Base-by-base conservation (phyloP, 2,329 filamentous ascomycete genomes). In the Penicillium sp. region DNA sequence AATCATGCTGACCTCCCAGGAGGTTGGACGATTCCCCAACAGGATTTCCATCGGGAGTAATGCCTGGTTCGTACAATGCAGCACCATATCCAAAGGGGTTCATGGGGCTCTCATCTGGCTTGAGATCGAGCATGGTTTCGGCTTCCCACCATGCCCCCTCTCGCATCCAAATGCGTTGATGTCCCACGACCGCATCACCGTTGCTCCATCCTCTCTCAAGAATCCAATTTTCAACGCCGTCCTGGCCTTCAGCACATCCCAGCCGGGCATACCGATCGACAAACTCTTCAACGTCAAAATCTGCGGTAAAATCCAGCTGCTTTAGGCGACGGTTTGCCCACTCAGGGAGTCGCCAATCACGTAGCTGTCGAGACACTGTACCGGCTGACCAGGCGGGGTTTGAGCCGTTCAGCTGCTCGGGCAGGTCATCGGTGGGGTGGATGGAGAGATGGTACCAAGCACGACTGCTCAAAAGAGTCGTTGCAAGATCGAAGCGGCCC, bases 161-260 rank as follows among this genome's bases (percentile, higher is more conserved):
- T 49, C 93, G 86, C 80, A 98, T 93, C 95, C 95, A 99, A 43
- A 99, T 87, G 31, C 95, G 90, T 74, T 98, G 92, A 56, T 87
- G 88, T 54, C 95, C 95, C 31, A 98, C 82, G 5, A 96, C 87
- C 2, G 98, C 92, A 76, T 98, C 95, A 39, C 95, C 95, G 66
- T 99, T 99, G 77, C 91, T 97, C 95, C 95, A 99, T 1, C 95
- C 95, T 57, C 95, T 87, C 76, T 98, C 93, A 49, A 98, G 83
- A 56, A 96, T 83, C 91, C 93, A 99, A 67, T 85, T 96, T 71
- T 98, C 91, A 52, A 97, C 92, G 48, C 93, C 95, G 61, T 99
- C 95, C 61, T 87, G 87, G 55, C 95, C 95, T 62, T 96, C 91
- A 65, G 88, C 86, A 74, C 95, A 99, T 14, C 95, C 95, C 0